These are phyloP conservation scores for Casuarina glauca DNA, from an alignment of 306 rosid species.

Conservation along the genomic window DNA sequence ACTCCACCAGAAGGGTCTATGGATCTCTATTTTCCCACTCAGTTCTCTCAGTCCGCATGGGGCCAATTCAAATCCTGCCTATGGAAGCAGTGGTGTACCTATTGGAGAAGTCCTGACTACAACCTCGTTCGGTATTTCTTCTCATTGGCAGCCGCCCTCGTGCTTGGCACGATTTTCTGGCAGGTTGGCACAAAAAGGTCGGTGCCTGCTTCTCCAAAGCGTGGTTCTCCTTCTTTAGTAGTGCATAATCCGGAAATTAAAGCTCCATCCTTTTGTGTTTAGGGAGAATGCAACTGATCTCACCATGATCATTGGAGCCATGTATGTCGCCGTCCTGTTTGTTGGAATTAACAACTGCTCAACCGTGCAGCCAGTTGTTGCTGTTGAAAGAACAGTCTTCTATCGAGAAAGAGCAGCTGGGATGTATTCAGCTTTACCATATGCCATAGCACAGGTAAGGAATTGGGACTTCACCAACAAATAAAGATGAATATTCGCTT, in stretches of 20 bases:
- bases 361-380: slow-evolving; percentile 81
- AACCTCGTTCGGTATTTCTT: slow-evolving; percentile 84
- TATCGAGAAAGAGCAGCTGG: slow-evolving; percentile 94
- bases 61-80: slow-evolving; percentile 77
- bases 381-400: slow-evolving; percentile 81
- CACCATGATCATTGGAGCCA: slow-evolving; percentile 66
- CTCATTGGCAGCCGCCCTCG: slow-evolving; percentile 67
- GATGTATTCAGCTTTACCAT: slow-evolving; percentile 87
- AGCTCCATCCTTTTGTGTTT: not conserved
- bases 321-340: slow-evolving; percentile 73
- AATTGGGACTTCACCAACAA: not conserved
- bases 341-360: slow-evolving; percentile 80
- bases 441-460: slow-evolving; percentile 48
- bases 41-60: slow-evolving; percentile 67
- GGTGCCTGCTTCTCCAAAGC: not conserved
- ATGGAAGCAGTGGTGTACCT: slow-evolving; percentile 93
- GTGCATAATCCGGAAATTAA: not conserved
- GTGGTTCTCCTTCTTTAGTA: not conserved
- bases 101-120: slow-evolving; percentile 94
- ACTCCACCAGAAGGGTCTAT: slow-evolving; percentile 54
- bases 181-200: slow-evolving; percentile 74
- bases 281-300: slow-evolving; percentile 59
- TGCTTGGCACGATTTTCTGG: slow-evolving; percentile 89
- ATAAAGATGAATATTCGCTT: not conserved
- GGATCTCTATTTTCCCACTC: slow-evolving; percentile 63